Base-by-base conservation (phyloP, 1,284 basidiomycete genomes). In the Schizophyllum amplum region DNA sequence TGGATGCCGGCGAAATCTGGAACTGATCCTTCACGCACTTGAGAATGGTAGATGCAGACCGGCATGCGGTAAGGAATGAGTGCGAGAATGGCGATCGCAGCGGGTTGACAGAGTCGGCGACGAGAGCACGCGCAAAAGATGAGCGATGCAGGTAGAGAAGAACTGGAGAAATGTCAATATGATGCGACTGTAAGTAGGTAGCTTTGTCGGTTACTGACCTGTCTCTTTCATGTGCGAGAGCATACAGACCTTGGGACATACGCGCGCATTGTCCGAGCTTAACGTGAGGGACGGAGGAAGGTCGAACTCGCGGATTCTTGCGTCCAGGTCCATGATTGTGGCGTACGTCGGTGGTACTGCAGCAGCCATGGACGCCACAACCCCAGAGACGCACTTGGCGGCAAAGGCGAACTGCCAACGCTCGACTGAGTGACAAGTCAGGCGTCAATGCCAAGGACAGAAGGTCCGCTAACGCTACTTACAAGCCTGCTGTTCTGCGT, bases 321-420 rank as follows among this genome's bases (percentile, higher is more conserved):
- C 76, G 69, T 89, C 87, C 4, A 89, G 75, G 51, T 87, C 86
- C 78, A 86, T 81, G 65, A 89, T 84, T 1, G 80, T 82, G 0
- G 79, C 71, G 63, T 88, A 89, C 21, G 75, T 77, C 0, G 86
- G 86, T 4, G 81, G 71, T 58, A 84, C 79, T 0, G 85, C 78
- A 0, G 81, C 82, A 24, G 87, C 71, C 0, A 84, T 86, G n/a
- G 78, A 76, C 4, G 79, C 69, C 0, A 80, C 78, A 5, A 89
- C 82, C n/a, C 86, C 82, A 0, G 85, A 77, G 4, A 86, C 80
- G 60, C 81, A 83, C 61, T 89, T 82, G 2, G 75, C 69, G 0
- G 83, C 78, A 63, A 89, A 90, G 4, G 79, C 78, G 65, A 79
- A 83, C 55, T 74, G 73, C 83, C 83, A 88, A 3, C 74, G 69